Evolutionary conservation across 495 filamentous ascomycete species (phyloP), one percentile per base, ranked within the genome.

Genomic region (Lophiostoma macrostomum): DNA sequence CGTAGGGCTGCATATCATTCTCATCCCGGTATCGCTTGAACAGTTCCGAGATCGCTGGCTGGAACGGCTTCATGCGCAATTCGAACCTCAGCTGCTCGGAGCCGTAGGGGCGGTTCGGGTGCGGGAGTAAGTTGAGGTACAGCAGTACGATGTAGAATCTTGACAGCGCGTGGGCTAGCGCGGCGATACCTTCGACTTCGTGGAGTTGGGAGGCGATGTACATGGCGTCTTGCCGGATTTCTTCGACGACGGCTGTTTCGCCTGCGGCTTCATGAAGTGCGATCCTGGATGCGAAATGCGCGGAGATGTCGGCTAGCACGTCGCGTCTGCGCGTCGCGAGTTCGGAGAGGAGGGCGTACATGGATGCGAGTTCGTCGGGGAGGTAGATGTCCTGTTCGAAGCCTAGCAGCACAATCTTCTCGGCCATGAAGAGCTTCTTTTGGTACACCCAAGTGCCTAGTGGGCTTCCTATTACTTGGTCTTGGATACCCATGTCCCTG

Each of bases 321-420:
- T 4, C 18, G 1, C n/a, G 11, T 3, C 34, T 56, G 32, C 37
- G 60, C 58, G 28, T 44, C 45, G 31, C 24, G 23, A 63, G 37
- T 8, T 5, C n/a, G 12, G 34, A 39, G 5, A 67, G 60, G 36
- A 87, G 94, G 84, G 86, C 91, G 66, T 95, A 96, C 87, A 96
- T 96, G 13, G 80, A 83, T 11, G 84, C 79, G 5, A 93, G 74
- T 70, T 99, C 93, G 65, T 95, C 87, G 1, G 84, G 78, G 19
- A 88, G 81, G 64, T 97, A 97, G 22, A 95, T 81, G 7, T 90
- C 83, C 14, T 95, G 82, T 67, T 97, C 93, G 65, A 99, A 96
- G n/a, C 93, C 93, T 45, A 96, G 82, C 67, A 96, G 89, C 11
- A 96, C 75, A 37, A 93, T 84, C 74, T 84, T 86, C 53, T 91